A percentile compares a stretch with the other conserved stretches of the same genome.
Conservation (phyloP, 176 grass and related monocot species). For the Oropetium thomaeum region DNA sequence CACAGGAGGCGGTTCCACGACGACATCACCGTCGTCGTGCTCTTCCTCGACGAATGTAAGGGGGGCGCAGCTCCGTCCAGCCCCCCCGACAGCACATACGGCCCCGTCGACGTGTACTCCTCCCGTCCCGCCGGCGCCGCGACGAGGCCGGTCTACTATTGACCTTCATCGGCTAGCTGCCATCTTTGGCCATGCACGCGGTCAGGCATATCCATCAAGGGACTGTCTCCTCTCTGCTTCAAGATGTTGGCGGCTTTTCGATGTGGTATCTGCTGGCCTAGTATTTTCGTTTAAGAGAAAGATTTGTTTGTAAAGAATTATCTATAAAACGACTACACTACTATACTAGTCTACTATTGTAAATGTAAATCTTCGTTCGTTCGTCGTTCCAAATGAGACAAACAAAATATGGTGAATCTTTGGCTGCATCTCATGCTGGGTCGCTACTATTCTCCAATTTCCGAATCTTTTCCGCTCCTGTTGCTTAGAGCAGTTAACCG, state of each 20-base stretch:
- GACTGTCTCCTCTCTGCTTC: neutral
- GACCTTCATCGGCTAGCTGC: neutral
- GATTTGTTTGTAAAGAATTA: neutral
- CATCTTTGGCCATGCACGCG: neutral
- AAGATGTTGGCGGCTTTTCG: neutral
- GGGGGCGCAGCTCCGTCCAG: neutral
- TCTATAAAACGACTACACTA: neutral
- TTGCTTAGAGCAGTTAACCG: neutral
- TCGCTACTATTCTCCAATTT: neutral
- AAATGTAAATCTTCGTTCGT: neutral
- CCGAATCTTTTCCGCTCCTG: neutral
- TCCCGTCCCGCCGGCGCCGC: slow-evolving; percentile 30
- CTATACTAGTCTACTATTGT: neutral
- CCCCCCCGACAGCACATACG: slow-evolving; percentile 37
- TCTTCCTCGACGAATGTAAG: slow-evolving; percentile 48
- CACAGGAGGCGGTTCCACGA: slow-evolving; percentile 51
- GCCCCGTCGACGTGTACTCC: slow-evolving; percentile 55
- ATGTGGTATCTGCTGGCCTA: neutral
- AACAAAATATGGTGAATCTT: neutral
- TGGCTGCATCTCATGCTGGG: neutral
- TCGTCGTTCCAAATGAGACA: neutral
- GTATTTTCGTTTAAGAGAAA: neutral
- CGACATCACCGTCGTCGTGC: slow-evolving; percentile 66
- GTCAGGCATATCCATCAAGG: neutral
- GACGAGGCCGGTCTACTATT: slow-evolving; percentile 26